Conservation (phyloP, 768 basidiomycete genomes). For the Floccularia luteovirens region DNA sequence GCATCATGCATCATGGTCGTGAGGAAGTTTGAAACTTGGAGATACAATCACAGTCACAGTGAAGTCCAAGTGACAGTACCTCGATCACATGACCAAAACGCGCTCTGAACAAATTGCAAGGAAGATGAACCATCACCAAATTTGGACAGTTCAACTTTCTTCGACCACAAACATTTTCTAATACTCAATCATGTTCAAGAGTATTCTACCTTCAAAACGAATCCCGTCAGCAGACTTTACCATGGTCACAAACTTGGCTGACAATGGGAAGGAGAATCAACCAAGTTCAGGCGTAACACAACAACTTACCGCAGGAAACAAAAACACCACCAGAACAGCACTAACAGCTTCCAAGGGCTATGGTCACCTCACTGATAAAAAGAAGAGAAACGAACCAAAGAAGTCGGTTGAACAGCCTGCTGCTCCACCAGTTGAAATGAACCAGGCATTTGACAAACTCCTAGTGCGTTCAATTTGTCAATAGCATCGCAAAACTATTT, state of each 20-base stretch:
- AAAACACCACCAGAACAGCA: conserved; percentile 8
- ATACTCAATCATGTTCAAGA: conserved; percentile 76
- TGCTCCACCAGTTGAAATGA: conserved; percentile 30
- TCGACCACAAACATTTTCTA: conserved; percentile 11
- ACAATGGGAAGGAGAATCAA: conserved; percentile 65
- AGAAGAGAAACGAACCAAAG: conserved; percentile 23
- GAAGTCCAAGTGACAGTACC: too few species aligned
- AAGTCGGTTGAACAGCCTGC: conserved; percentile 26
- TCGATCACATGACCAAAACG: conserved; percentile 13
- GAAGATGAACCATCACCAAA: conserved; percentile 24
- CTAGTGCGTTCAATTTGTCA: conserved; percentile 42
- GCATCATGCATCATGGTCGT: too few species aligned
- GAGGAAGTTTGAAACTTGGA: too few species aligned
- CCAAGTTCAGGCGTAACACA: conserved; percentile 18
- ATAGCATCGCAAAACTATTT: background rate
- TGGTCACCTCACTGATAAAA: conserved; percentile 35
- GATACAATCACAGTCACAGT: too few species aligned
- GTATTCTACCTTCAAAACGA: conserved; percentile 66
- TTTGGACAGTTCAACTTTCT: conserved; percentile 19
- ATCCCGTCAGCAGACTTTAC: conserved; percentile 64
- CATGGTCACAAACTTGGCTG: conserved; percentile 53
- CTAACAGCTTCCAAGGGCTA: conserved; percentile 16
- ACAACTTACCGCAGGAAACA: conserved; percentile 8
- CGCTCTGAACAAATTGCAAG: too few species aligned
- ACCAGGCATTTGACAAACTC: conserved; percentile 74